A percentile compares a stretch with the other conserved stretches of the same genome.
Evolutionary conservation across 163 green algal genomes (phyloP).

Genomic region (Picocystis sp.): DNA sequence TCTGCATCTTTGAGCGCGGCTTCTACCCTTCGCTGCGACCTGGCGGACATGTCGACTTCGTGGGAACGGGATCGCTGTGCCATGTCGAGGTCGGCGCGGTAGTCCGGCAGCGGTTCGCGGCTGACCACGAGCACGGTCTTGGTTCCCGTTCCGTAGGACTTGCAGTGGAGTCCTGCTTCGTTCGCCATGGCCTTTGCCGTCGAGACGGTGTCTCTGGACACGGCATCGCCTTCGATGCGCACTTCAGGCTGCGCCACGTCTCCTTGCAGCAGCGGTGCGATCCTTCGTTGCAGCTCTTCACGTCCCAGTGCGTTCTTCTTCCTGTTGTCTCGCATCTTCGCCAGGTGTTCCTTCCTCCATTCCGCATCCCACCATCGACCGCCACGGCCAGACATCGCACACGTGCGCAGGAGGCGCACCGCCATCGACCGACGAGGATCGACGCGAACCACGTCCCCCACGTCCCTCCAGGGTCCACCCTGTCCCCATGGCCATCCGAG

Average conservation of each 20-base stretch:
- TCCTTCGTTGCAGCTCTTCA: neutral
- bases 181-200: neutral
- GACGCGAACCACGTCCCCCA: too few species aligned
- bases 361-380: constrained; percentile 13
- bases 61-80: constrained; percentile 1
- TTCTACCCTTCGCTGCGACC: too few species aligned
- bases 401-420: too few species aligned
- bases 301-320: neutral
- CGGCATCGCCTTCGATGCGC: neutral
- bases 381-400: neutral
- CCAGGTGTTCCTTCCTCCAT: constrained; percentile 9
- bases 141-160: constrained; percentile 20
- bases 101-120: constrained; percentile 23
- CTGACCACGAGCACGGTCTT: constrained; percentile 19
- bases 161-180: constrained; percentile 15
- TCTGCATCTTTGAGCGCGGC: too few species aligned
- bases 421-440: too few species aligned
- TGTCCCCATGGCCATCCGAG: too few species aligned
- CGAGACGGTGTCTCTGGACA: constrained; percentile 1
- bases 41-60: constrained; percentile 2
- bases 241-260: constrained; percentile 1
- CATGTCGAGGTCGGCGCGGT: constrained; percentile 16
- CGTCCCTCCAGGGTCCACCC: too few species aligned
- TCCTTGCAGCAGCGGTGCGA: neutral
- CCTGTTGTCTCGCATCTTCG: constrained; percentile 6